phyloP scores from a whole-genome alignment of 306 rosid species.

The Trifolium dubium region DNA sequence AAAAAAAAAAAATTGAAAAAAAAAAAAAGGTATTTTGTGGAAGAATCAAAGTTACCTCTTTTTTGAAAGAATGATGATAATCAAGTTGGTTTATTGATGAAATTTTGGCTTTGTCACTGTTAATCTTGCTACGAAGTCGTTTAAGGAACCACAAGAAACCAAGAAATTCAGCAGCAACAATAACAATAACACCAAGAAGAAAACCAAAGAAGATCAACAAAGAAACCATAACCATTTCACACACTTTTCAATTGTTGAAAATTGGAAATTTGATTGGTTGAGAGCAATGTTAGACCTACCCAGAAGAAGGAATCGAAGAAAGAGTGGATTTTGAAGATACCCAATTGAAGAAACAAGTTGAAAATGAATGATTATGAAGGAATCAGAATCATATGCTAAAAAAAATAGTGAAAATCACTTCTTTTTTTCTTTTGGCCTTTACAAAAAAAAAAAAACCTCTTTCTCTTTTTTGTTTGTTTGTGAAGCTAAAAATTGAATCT shows the following conservation, averaged over 20 bases:
- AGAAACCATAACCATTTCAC: slow-evolving; percentile 47
- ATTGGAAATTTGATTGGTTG: neutral
- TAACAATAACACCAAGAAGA: slow-evolving; percentile 62
- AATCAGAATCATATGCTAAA: slow-evolving; percentile 33
- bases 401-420: slow-evolving; percentile 23
- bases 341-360: slow-evolving; percentile 7
- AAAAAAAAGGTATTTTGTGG: neutral
- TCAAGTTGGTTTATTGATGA: slow-evolving; percentile 28
- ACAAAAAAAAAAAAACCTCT: neutral
- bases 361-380: slow-evolving; percentile 25
- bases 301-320: slow-evolving; percentile 32
- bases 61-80: slow-evolving; percentile 55
- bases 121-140: slow-evolving; percentile 53
- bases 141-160: slow-evolving; percentile 52
- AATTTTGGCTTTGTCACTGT: slow-evolving; percentile 43
- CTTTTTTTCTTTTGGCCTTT: neutral
- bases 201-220: slow-evolving; percentile 64
- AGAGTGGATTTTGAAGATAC: neutral
- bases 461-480: neutral
- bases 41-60: slow-evolving; percentile 60
- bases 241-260: slow-evolving; percentile 8
- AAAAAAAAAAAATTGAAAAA: neutral
- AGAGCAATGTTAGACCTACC: neutral
- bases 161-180: slow-evolving; percentile 63
- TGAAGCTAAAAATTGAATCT: neutral